Conservation (phyloP, 345 rosid species). For the Carallia brachiata region DNA sequence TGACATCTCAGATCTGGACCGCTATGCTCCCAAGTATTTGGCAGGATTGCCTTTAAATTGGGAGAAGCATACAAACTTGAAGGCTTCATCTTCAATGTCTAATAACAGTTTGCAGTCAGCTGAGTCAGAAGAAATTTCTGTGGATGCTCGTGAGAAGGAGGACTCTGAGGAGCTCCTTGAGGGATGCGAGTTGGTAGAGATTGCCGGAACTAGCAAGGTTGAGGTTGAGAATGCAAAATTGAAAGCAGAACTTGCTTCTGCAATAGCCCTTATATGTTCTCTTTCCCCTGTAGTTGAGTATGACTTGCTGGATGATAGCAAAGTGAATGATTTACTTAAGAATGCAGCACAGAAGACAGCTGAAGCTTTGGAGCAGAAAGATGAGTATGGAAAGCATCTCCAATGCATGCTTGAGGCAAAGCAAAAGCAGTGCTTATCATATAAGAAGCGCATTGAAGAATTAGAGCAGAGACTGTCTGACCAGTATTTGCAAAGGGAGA, state of each 20-base stretch:
- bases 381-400: conserved; percentile 73
- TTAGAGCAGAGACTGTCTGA: conserved; percentile 79
- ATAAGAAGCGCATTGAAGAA: conserved; percentile 93
- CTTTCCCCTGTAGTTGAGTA: conserved; percentile 61
- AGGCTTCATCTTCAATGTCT: conserved; percentile 59
- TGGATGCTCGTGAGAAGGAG: conserved; percentile 46
- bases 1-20: conserved; percentile 67
- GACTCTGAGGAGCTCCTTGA: conserved; percentile 53
- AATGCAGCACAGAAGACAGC: conserved; percentile 73
- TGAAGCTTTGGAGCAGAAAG: conserved; percentile 83
- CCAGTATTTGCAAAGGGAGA: conserved; percentile 59
- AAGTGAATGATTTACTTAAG: conserved; percentile 55
- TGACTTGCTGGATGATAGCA: conserved; percentile 62
- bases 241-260: conserved; percentile 96
- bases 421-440: conserved; percentile 69
- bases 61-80: conserved; percentile 50
- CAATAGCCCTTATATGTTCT: conserved; percentile 68
- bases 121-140: conserved; percentile 50
- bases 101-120: conserved; percentile 62
- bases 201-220: conserved; percentile 87
- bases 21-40: conserved; percentile 83
- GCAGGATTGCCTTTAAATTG: conserved; percentile 46
- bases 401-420: conserved; percentile 67
- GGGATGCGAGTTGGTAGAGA: conserved; percentile 66
- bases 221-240: conserved; percentile 97